Evolutionary conservation across 139 green algal genomes (phyloP), one percentile per base, ranked within the genome.

Genomic region (Chlorella sp.): DNA sequence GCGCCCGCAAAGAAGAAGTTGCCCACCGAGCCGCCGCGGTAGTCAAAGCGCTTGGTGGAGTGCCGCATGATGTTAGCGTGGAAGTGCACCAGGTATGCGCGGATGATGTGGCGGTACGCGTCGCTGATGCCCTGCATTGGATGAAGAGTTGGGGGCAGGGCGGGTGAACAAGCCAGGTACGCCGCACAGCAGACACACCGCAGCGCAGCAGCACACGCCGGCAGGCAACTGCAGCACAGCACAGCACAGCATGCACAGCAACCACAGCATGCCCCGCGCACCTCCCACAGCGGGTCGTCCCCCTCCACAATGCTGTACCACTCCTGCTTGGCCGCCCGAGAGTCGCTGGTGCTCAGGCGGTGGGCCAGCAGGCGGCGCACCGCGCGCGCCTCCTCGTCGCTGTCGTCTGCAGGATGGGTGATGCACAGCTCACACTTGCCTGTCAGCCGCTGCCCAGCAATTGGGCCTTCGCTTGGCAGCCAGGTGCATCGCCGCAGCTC

Each of bases 1-100:
- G 97, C 95, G 25, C 97, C 97, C 36, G 97, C 97, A 89, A 99
- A 99, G 92, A 99, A 99, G 84, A 99, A 99, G 94, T 99, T 99
- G 71, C 97, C 95, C 25, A 99, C 93, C 60, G 89, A 96, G 74
- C 97, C 97, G 87, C 98, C 98, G 3, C 71, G 73, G 88, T 98
- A 99, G 92, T 93, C 93, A 87, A 99, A 99, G 21, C 91, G 80
- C 78, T 95, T 91, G 18, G 91, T 88, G 26, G 93, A 91, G 82
- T 98, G 93, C 18, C 89, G 85, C 63, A 98, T 81, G 67, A 99
- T 95, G 64, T 96, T 88, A 34, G 90, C 90, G 81, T 99, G 96
- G 90, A 99, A 99, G 89, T 98, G 93, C 21, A 99, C 93, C 18
- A 99, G 91, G 90, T 99, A 99, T 32, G 94, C 94, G 0, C 97